These are phyloP conservation scores for Echeveria elegans DNA, from an alignment of 164 flowering plant genomes.

Conservation along the genomic window DNA sequence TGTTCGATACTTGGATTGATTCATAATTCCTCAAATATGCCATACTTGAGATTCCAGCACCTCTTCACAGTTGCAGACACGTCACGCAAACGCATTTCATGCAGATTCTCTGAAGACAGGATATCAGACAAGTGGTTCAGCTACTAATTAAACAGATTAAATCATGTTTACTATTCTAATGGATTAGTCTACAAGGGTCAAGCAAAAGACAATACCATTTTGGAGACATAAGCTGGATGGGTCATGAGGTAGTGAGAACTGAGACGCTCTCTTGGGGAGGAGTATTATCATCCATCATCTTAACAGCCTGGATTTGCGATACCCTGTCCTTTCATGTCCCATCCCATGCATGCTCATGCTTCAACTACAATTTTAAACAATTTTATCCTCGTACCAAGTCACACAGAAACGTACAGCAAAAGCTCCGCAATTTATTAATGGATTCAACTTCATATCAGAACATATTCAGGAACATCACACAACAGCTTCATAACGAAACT, in stretches of 20 bases:
- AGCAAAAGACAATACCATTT: neutral
- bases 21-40: too few species aligned
- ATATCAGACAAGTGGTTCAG: neutral
- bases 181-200: neutral
- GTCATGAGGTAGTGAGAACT: too few species aligned
- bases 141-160: too few species aligned
- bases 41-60: too few species aligned
- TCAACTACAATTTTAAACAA: neutral
- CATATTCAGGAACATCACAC: neutral
- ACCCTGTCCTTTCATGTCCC: constrained; percentile 1
- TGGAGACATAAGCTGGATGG: neutral
- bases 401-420: neutral
- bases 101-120: too few species aligned
- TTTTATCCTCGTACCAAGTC: neutral
- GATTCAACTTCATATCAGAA: neutral
- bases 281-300: too few species aligned
- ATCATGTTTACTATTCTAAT: too few species aligned
- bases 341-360: constrained; percentile 4
- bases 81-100: too few species aligned
- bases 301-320: neutral
- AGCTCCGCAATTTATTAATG: neutral
- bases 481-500: neutral
- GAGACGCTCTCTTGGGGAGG: neutral
- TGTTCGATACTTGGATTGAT: too few species aligned
- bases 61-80: too few species aligned